Percentiles rank a stretch among this genome's conserved stretches.
Conservation (phyloP, 805 yeast genomes). For the Blastobotrys peoriensis region DNA sequence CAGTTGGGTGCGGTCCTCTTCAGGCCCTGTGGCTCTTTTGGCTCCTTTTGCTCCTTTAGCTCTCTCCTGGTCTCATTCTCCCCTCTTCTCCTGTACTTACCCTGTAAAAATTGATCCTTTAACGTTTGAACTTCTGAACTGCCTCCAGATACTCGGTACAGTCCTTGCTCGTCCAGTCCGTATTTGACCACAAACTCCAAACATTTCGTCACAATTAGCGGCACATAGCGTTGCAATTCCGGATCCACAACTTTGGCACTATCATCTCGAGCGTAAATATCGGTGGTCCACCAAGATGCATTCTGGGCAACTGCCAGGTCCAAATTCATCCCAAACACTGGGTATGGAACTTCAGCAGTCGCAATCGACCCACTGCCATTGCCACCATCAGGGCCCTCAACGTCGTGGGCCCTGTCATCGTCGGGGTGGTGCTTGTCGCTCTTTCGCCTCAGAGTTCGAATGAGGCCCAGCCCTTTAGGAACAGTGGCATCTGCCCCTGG, state of each 20-base stretch:
- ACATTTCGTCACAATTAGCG: conserved; percentile 16
- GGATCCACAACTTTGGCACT: conserved; percentile 8
- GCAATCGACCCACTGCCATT: neutral
- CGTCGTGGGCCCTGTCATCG: neutral
- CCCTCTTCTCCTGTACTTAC: too few relatives aligned
- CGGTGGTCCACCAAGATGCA: conserved; percentile 5
- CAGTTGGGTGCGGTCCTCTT: too few relatives aligned
- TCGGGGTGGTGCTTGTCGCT: neutral
- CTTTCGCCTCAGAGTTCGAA: neutral
- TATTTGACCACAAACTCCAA: conserved; percentile 18
- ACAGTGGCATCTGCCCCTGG: neutral
- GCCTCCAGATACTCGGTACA: conserved; percentile 28
- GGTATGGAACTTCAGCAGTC: conserved; percentile 3
- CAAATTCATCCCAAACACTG: conserved; percentile 18
- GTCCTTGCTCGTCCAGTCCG: conserved; percentile 28
- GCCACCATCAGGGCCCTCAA: neutral
- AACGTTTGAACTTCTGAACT: conserved; percentile 20
- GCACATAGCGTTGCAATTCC: conserved; percentile 13
- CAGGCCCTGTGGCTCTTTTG: too few relatives aligned
- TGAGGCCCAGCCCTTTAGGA: neutral
- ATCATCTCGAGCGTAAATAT: conserved; percentile 7
- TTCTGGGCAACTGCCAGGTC: conserved; percentile 14
- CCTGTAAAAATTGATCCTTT: conserved; percentile 16
- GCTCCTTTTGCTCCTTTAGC: too few relatives aligned
- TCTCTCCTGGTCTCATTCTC: too few relatives aligned